Conservation (phyloP, 78 protist species). For the Protostelium mycophagum region DNA sequence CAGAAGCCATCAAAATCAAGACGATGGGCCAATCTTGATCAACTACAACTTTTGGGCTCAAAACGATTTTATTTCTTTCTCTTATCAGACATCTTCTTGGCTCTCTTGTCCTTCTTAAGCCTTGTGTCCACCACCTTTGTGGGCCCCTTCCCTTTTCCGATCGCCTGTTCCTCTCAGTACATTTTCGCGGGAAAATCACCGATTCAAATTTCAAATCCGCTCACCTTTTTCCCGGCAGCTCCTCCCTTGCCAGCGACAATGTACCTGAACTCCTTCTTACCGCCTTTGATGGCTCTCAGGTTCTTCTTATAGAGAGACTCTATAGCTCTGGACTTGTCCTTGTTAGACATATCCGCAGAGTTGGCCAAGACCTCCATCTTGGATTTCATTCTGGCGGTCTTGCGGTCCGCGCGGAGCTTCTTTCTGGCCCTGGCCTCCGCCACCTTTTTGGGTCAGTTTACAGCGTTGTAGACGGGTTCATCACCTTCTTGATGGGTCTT, state of each 20-base stretch:
- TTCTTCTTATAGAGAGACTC: conserved; percentile 25
- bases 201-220: too few species aligned
- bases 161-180: conserved; percentile 38
- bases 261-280: conserved; percentile 14
- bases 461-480: background rate
- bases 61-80: background rate
- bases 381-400: conserved; percentile 47
- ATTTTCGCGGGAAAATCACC: too few species aligned
- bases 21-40: too few species aligned
- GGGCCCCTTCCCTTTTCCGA: conserved; percentile 10
- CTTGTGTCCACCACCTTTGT: conserved; percentile 43
- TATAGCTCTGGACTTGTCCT: conserved; percentile 45
- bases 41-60: too few species aligned
- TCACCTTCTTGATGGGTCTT: conserved; percentile 82
- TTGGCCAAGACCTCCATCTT: conserved; percentile 26
- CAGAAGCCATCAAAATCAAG: too few species aligned
- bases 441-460: conserved; percentile 21
- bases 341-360: conserved; percentile 48
- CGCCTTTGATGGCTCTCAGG: background rate
- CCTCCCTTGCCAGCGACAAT: conserved; percentile 17
- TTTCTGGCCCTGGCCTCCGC: conserved; percentile 91
- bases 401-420: conserved; percentile 22
- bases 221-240: conserved; percentile 33
- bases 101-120: conserved; percentile 42
- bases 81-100: conserved; percentile 7